phyloP scores from a whole-genome alignment of 108 stramenopile genomes.

The Parietichytrium sp. region DNA sequence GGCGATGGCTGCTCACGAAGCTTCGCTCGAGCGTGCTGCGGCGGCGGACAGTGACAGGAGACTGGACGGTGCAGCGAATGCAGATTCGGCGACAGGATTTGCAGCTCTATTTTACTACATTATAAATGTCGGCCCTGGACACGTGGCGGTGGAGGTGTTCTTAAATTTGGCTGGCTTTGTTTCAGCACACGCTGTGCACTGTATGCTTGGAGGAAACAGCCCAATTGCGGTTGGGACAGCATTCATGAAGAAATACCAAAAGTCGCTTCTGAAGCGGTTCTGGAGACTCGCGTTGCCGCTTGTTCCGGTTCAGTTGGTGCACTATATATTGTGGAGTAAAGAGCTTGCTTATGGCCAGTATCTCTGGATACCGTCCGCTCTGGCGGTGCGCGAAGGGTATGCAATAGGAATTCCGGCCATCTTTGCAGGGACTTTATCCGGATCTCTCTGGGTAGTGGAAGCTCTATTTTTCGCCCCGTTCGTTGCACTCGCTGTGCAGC shows the following conservation, averaged over 20 bases:
- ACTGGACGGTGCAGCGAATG: neutral
- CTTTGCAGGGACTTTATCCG: neutral
- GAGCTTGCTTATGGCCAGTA: neutral
- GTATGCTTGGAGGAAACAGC: neutral
- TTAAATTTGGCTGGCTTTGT: constrained; percentile 11
- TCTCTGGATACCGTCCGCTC: neutral
- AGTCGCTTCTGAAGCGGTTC: neutral
- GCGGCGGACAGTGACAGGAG: no score
- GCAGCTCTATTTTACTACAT: neutral
- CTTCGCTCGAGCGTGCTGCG: no score
- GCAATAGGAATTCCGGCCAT: neutral
- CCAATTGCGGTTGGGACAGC: neutral
- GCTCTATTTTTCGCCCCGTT: constrained; percentile 8
- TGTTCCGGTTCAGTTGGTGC: neutral
- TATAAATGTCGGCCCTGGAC: neutral
- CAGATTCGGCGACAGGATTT: neutral
- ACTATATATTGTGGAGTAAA: constrained; percentile 2
- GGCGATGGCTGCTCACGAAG: neutral
- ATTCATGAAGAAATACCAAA: neutral
- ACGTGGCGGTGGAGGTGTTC: constrained; percentile 21
- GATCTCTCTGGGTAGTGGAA: constrained; percentile 7
- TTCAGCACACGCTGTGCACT: constrained; percentile 8
- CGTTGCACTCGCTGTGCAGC: neutral
- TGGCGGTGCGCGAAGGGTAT: neutral
- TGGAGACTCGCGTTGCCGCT: constrained; percentile 25